These are phyloP conservation scores for Coemansia sp. DNA, from an alignment of 192 early-diverging fungal genomes.

Conservation along the genomic window DNA sequence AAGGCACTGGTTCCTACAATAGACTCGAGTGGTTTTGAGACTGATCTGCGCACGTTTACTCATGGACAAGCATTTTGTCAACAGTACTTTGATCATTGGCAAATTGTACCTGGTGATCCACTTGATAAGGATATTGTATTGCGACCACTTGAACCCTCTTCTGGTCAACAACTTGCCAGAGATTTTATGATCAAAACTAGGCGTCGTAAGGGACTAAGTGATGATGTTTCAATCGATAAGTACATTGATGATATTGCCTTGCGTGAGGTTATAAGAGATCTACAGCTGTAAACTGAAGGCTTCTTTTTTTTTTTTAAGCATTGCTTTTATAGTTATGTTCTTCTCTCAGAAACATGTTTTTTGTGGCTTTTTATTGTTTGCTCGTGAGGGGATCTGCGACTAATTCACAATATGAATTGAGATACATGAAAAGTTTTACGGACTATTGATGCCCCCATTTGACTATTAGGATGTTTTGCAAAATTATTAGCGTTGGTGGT, in stretches of 20 bases:
- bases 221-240: conserved; percentile 80
- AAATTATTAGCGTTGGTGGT: too few relatives aligned
- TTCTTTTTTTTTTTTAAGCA: neutral
- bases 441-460: neutral
- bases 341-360: too few relatives aligned
- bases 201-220: conserved; percentile 85
- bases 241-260: conserved; percentile 68
- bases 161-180: conserved; percentile 77
- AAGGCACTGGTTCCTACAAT: conserved; percentile 95
- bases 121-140: conserved; percentile 85
- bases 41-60: conserved; percentile 93
- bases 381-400: too few relatives aligned
- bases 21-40: conserved; percentile 95
- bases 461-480: too few relatives aligned
- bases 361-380: neutral
- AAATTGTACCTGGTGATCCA: conserved; percentile 96
- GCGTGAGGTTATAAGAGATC: conserved; percentile 22
- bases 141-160: conserved; percentile 75
- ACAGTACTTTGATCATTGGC: conserved; percentile 98
- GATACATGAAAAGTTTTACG: too few relatives aligned
- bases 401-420: too few relatives aligned
- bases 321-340: neutral
- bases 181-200: conserved; percentile 99
- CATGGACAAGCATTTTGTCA: conserved; percentile 97
- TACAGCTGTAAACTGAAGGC: neutral